phyloP scores from a whole-genome alignment of 1,284 basidiomycete species.

The Marasmius fiardii region DNA sequence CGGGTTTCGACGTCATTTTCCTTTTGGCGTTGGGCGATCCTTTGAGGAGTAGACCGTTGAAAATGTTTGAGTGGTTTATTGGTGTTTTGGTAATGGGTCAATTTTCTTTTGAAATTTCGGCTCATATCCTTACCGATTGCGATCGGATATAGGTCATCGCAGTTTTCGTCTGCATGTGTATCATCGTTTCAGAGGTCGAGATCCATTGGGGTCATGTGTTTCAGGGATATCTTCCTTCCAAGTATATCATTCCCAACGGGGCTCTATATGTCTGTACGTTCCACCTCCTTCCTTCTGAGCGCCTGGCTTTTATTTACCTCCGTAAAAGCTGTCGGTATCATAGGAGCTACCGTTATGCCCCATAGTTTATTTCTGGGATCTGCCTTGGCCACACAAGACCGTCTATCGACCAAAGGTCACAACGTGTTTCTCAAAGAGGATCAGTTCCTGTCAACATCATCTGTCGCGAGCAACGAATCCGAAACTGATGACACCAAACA shows the following conservation, averaged over 20 bases:
- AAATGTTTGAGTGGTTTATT: conserved; percentile 81
- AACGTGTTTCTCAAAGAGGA: not conserved
- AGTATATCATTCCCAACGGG: conserved; percentile 14
- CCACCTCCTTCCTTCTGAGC: not conserved
- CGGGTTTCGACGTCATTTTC: conserved; percentile 81
- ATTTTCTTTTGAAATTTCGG: not conserved
- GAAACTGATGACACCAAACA: too few relatives aligned
- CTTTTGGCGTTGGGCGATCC: conserved; percentile 66
- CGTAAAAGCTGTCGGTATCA: conserved; percentile 12
- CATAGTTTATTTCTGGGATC: conserved; percentile 16
- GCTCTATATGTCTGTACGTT: conserved; percentile 13
- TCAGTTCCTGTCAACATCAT: too few relatives aligned
- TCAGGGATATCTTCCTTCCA: conserved; percentile 15
- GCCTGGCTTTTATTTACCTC: not conserved
- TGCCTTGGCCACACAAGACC: conserved; percentile 14
- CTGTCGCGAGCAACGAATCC: too few relatives aligned
- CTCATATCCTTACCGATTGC: conserved; percentile 3
- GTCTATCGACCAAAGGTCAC: not conserved
- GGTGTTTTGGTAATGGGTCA: conserved; percentile 58
- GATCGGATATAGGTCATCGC: conserved; percentile 57
- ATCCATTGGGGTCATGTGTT: conserved; percentile 12
- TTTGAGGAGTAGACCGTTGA: conserved; percentile 53
- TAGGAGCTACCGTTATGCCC: conserved; percentile 16
- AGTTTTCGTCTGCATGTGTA: conserved; percentile 45
- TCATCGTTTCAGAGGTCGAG: conserved; percentile 13